A percentile compares a stretch with the other conserved stretches of the same genome.
Evolutionary conservation across 208 protist species (phyloP).

Genomic region (Hexamita inflata): DNA sequence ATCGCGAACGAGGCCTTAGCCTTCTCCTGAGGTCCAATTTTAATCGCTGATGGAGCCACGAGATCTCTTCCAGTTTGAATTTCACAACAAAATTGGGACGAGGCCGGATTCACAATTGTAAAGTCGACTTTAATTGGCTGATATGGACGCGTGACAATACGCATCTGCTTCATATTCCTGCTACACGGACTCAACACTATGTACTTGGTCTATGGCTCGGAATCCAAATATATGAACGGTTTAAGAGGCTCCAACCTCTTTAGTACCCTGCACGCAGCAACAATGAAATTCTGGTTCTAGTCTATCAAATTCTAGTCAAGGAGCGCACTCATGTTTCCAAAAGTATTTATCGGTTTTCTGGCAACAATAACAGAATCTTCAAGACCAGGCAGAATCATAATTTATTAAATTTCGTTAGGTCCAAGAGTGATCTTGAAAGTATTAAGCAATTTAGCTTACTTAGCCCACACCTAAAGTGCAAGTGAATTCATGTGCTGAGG

Average conservation of each 20-base stretch:
- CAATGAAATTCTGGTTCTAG: neutral
- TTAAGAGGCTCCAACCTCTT: neutral
- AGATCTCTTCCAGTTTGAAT: neutral
- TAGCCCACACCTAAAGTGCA: neutral
- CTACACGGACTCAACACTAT: neutral
- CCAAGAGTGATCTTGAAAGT: neutral
- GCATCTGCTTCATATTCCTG: neutral
- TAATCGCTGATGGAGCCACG: neutral
- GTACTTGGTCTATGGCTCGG: neutral
- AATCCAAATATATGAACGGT: constrained; percentile 16
- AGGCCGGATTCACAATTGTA: constrained; percentile 6
- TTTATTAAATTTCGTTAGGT: neutral
- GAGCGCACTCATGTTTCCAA: neutral
- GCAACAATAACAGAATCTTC: neutral
- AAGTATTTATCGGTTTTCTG: neutral
- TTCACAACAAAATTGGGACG: neutral
- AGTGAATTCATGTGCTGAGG: neutral
- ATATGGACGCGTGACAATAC: neutral
- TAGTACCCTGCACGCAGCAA: neutral
- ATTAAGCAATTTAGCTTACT: neutral
- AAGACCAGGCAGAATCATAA: neutral
- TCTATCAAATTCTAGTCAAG: neutral
- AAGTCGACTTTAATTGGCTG: neutral
- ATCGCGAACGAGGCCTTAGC: constrained; percentile 5
- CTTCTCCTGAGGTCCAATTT: neutral